Conservation (phyloP, 2,329 filamentous ascomycete genomes). For the Talaromyces pinophilus region DNA sequence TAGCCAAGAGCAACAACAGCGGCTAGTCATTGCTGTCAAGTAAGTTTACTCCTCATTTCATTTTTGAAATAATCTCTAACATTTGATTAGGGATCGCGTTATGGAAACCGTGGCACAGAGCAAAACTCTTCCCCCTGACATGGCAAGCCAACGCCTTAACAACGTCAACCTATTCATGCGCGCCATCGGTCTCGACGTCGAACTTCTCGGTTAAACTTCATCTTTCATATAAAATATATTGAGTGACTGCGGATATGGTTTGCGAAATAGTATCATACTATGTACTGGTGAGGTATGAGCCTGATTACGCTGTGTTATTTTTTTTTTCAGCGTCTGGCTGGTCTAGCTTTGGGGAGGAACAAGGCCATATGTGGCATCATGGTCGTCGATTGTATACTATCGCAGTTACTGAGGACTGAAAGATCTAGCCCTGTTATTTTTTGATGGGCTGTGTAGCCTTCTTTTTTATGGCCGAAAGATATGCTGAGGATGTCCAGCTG, state of each 20-base stretch:
- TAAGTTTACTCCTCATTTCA: constrained; percentile 36
- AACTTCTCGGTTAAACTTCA: constrained; percentile 56
- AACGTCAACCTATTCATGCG: constrained; percentile 99
- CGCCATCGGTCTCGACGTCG: constrained; percentile 96
- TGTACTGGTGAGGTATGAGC: not conserved
- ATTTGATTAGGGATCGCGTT: constrained; percentile 68
- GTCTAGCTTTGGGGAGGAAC: not conserved
- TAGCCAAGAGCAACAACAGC: constrained; percentile 90
- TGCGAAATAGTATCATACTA: not conserved
- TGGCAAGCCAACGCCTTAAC: constrained; percentile 77
- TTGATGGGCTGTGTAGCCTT: not conserved
- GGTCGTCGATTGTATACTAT: constrained; percentile 7
- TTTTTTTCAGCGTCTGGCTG: constrained; percentile 3
- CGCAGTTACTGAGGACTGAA: not conserved
- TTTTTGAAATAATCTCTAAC: constrained; percentile 24
- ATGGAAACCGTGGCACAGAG: constrained; percentile 90
- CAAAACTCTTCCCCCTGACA: constrained; percentile 84
- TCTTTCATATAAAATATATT: not conserved
- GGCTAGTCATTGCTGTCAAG: constrained; percentile 92
- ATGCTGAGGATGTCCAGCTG: not conserved
- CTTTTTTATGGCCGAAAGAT: not conserved
- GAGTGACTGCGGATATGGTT: not conserved
- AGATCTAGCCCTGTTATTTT: constrained; percentile 11
- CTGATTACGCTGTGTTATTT: constrained; percentile 2
- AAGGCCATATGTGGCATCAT: not conserved